phyloP scores from a whole-genome alignment of 1,284 basidiomycete genomes.

The Tilletia setariae region DNA sequence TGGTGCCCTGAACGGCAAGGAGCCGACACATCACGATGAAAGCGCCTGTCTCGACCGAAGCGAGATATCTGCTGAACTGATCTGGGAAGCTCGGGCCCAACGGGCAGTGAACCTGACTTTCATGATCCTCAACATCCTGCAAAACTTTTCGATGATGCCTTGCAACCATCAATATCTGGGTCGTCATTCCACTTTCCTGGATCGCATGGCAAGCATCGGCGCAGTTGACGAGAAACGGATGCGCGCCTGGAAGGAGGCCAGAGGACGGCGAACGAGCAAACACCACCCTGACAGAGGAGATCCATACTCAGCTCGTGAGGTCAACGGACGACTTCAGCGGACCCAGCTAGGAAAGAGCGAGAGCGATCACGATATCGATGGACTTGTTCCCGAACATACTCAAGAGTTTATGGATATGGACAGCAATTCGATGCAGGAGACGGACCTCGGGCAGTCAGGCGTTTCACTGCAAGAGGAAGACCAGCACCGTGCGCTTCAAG shows the following conservation, averaged over 20 bases:
- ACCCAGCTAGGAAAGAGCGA: no score
- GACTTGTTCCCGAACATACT: no score
- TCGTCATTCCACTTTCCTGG: constrained; percentile 65
- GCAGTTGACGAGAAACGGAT: constrained; percentile 52
- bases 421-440: background rate
- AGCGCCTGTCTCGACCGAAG: constrained; percentile 49
- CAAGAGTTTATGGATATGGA: background rate
- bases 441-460: no score
- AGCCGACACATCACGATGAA: no score
- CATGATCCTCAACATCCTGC: constrained; percentile 73
- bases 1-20: no score
- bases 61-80: constrained; percentile 59
- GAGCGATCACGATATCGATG: no score
- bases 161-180: constrained; percentile 73
- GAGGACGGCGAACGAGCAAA: background rate
- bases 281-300: no score
- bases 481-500: no score
- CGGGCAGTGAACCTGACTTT: constrained; percentile 65
- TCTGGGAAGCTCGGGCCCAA: constrained; percentile 54
- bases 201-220: constrained; percentile 68
- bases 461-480: no score
- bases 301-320: no score
- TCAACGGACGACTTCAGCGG: no score
- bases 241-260: constrained; percentile 43
- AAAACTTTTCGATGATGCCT: constrained; percentile 72